Evolutionary conservation across 2,329 filamentous ascomycete species (phyloP).

Genomic region (Alternaria infectoria): DNA sequence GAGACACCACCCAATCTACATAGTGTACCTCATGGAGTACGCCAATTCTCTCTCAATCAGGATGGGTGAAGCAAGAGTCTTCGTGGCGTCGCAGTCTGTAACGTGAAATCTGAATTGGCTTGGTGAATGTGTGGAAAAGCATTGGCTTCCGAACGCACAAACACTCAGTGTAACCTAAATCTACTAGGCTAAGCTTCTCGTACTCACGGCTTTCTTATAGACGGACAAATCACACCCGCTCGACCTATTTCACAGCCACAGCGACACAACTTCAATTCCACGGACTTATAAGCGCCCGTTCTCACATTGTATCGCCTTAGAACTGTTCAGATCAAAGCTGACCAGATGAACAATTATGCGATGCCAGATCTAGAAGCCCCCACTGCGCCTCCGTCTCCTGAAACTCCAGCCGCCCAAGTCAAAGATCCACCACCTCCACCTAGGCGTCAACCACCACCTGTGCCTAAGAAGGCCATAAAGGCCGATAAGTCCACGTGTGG

Average conservation of each 20-base stretch:
- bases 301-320: neutral
- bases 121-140: neutral
- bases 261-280: neutral
- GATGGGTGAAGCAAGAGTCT: neutral
- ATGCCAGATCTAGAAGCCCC: neutral
- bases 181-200: neutral
- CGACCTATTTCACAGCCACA: neutral
- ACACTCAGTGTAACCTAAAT: neutral
- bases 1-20: neutral
- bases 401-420: neutral
- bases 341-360: neutral
- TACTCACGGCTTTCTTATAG: neutral
- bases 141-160: neutral
- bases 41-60: neutral
- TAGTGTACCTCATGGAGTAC: neutral
- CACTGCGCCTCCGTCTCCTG: neutral
- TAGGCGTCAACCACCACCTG: neutral
- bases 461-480: neutral
- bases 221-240: neutral
- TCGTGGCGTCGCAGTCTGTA: neutral
- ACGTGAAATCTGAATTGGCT: neutral
- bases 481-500: neutral
- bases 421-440: neutral
- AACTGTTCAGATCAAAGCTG: neutral
- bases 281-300: neutral